These are phyloP conservation scores for Cladophialophora exuberans DNA, from an alignment of 2,329 filamentous ascomycete species.

Conservation along the genomic window DNA sequence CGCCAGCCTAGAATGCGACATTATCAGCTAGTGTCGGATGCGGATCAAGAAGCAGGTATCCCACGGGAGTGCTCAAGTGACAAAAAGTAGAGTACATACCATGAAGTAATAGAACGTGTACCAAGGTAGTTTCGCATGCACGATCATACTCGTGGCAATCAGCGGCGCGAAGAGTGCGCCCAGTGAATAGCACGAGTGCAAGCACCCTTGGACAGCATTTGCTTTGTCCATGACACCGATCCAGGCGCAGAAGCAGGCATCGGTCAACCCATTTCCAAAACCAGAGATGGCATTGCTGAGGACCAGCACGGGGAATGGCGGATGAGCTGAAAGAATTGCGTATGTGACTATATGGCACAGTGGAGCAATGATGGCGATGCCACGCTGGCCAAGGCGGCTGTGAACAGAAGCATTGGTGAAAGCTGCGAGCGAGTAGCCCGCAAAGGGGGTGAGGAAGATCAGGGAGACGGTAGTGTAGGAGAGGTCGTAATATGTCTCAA, in stretches of 20 bases:
- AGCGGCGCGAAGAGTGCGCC: conserved; percentile 70
- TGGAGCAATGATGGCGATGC: conserved; percentile 66
- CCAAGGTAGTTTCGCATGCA: conserved; percentile 64
- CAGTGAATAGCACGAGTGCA: conserved; percentile 73
- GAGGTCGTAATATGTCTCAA: conserved; percentile 49
- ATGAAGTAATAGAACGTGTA: conserved; percentile 74
- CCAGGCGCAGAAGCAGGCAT: conserved; percentile 65
- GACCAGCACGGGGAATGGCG: conserved; percentile 47
- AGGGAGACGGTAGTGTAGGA: conserved; percentile 52
- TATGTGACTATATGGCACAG: conserved; percentile 45
- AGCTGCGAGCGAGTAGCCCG: conserved; percentile 53
- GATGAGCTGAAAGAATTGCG: conserved; percentile 42
- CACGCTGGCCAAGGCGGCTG: conserved; percentile 63
- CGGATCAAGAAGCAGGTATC: too few relatives aligned
- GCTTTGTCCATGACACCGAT: conserved; percentile 73
- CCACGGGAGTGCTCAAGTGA: too few relatives aligned
- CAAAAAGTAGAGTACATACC: conserved; percentile 32
- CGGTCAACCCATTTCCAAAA: conserved; percentile 47
- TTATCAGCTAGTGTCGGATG: not conserved
- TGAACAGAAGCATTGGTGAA: conserved; percentile 50
- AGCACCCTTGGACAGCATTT: conserved; percentile 73
- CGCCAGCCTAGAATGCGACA: conserved; percentile 47
- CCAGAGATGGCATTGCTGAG: conserved; percentile 46
- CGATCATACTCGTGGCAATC: conserved; percentile 72
- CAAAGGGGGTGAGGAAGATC: conserved; percentile 53